phyloP scores from a whole-genome alignment of 106 monocot genomes.

The Ottelia alismoides region DNA sequence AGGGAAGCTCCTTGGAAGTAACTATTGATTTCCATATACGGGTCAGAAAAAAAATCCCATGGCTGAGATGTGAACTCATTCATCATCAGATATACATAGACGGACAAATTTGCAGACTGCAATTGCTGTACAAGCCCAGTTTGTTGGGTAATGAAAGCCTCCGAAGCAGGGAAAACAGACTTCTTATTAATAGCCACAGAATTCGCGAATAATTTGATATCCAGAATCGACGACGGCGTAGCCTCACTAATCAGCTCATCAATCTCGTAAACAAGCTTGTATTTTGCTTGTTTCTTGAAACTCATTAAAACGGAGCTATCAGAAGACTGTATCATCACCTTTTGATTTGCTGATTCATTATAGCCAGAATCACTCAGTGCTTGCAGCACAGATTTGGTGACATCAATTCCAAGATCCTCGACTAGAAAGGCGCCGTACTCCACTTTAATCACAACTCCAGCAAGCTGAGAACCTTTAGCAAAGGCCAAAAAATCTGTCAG shows the following conservation, averaged over 20 bases:
- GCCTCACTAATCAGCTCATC: slow-evolving; percentile 33
- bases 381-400: slow-evolving; percentile 30
- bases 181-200: slow-evolving; percentile 37
- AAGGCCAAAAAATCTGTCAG: slow-evolving; percentile 11
- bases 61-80: slow-evolving; percentile 58
- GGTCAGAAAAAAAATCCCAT: slow-evolving; percentile 74
- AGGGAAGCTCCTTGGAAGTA: no score
- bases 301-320: slow-evolving; percentile 58
- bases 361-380: slow-evolving; percentile 38
- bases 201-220: slow-evolving; percentile 48
- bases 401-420: slow-evolving; percentile 25
- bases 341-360: slow-evolving; percentile 27
- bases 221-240: slow-evolving; percentile 25
- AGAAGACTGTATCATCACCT: slow-evolving; percentile 53
- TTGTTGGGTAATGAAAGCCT: slow-evolving; percentile 14
- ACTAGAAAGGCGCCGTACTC: slow-evolving; percentile 25
- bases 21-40: slow-evolving; percentile 49
- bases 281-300: slow-evolving; percentile 41
- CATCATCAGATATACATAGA: slow-evolving; percentile 40
- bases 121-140: slow-evolving; percentile 30
- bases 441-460: slow-evolving; percentile 10
- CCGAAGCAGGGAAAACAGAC: slow-evolving; percentile 29
- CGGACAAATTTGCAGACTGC: slow-evolving; percentile 29
- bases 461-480: background rate
- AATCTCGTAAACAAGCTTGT: slow-evolving; percentile 51